A percentile compares a stretch with the other conserved stretches of the same genome.
phyloP scores from a whole-genome alignment of 257 asterid genomes.

The Thymus quinquecostatus region DNA sequence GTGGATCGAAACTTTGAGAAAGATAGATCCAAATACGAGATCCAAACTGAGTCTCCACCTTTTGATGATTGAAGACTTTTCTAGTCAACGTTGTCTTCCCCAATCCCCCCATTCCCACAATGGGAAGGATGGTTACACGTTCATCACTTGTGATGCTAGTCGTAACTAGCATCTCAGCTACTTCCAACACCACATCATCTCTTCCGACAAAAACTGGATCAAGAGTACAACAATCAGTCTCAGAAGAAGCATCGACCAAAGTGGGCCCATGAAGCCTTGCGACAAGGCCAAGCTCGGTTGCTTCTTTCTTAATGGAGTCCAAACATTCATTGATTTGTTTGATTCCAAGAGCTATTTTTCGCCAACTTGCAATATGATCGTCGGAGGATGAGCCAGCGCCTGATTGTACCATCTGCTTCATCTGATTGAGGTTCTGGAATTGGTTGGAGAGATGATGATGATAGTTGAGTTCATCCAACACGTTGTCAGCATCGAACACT shows the following conservation, averaged over 20 bases:
- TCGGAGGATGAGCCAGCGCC: conserved; percentile 6
- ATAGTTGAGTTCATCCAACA: neutral
- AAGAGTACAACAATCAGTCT: neutral
- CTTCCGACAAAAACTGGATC: neutral
- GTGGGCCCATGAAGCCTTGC: neutral
- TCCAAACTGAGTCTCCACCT: neutral
- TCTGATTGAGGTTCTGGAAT: too few species aligned
- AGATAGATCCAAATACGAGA: neutral
- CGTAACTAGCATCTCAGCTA: neutral
- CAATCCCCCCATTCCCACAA: conserved; percentile 8
- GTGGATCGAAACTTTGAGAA: neutral
- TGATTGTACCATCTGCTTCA: neutral
- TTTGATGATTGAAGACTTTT: neutral
- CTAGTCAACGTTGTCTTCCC: conserved; percentile 8
- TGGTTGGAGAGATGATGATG: neutral
- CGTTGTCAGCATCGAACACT: neutral
- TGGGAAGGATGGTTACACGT: neutral
- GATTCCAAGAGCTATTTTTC: neutral
- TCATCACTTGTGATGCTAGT: neutral
- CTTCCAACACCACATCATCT: neutral
- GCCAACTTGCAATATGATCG: neutral
- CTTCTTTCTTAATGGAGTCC: neutral
- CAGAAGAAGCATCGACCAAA: too few species aligned
- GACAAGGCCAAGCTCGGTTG: neutral
- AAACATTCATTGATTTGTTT: neutral